Evolutionary conservation across 306 rosid genomes (phyloP), one percentile per base, ranked within the genome.

Genomic region (Rubus idaeus): DNA sequence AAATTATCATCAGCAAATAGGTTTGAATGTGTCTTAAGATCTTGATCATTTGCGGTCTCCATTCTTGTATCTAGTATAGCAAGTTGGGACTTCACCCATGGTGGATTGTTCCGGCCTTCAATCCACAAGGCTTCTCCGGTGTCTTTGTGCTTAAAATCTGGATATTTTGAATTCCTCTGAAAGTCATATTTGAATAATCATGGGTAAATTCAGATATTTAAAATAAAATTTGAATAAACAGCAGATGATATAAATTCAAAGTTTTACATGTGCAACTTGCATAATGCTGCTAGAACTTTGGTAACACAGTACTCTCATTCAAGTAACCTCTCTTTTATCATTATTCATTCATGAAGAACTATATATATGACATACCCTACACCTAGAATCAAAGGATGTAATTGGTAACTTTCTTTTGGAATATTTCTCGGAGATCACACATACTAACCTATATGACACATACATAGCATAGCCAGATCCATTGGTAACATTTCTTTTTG

Each of bases 101-200:
- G 88, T 23, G 97, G 99, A 83, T 79, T 95, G 71, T 82, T 68
- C 81, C 90, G 89, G 77, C 96, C 90, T 58, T 92, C 97, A 0
- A 95, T 80, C 99, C 97, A 95, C 74, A 92, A 82, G 70, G 97
- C 97, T 78, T 90, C 97, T 76, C 97, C 97, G 8, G 97, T 88
- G 74, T 95, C 97, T 84, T 92, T 95, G 87, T 91, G 97, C 79
- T 95, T 95, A 80, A 95, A 95, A 81, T 92, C 97, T 9, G 97
- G 96, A 81, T 81, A 90, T 76, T 84, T 95, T 10, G 99, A 95
- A 84, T 88, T 95, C 90, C 88, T 92, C 97, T 95, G 97, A 71
- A 52, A 81, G 37, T 70, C 65, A 69, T 18, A 75, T 17, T 10
- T 30, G 20, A 55, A 62, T 20, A 49, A 11, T 5, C 60, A 77